phyloP scores from a whole-genome alignment of 1,284 basidiomycete genomes.

The Heterobasidion irregulare region DNA sequence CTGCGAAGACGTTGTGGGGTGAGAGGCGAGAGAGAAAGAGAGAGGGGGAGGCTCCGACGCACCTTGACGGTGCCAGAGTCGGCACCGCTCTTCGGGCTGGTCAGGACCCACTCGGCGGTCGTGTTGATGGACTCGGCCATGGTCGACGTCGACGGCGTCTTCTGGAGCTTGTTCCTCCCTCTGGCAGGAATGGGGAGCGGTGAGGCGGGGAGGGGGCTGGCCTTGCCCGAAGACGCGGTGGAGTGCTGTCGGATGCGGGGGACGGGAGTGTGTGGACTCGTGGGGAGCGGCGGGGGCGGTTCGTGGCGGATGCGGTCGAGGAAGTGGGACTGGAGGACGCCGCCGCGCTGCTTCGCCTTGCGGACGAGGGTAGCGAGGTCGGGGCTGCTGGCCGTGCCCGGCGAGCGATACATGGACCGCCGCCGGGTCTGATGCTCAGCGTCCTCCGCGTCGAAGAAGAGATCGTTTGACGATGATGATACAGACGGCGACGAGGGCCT shows the following conservation, averaged over 20 bases:
- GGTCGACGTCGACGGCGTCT: conserved; percentile 7
- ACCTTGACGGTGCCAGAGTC: conserved; percentile 36
- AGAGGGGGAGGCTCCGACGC: conserved; percentile 5
- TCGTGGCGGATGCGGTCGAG: conserved; percentile 36
- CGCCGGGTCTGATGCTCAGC: conserved; percentile 62
- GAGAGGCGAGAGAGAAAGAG: not conserved
- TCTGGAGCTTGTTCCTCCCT: conserved; percentile 9
- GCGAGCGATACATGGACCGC: conserved; percentile 78
- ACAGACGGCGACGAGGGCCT: conserved; percentile 23
- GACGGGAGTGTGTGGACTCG: conserved; percentile 3
- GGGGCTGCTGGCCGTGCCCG: conserved; percentile 82
- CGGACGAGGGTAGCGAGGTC: conserved; percentile 79
- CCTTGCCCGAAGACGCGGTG: conserved; percentile 22
- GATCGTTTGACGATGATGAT: conserved; percentile 42
- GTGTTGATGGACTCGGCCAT: conserved; percentile 16
- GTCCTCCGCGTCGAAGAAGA: conserved; percentile 59
- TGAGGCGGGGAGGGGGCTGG: conserved; percentile 7
- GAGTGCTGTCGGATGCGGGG: conserved; percentile 22
- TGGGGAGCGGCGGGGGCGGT: conserved; percentile 40
- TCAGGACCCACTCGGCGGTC: conserved; percentile 44
- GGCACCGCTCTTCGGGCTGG: conserved; percentile 34
- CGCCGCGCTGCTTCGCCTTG: conserved; percentile 67
- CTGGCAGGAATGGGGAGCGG: conserved; percentile 13
- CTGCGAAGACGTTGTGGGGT: conserved; percentile 22
- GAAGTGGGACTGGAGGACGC: conserved; percentile 24